Evolutionary conservation across 148 eudicot genomes (phyloP), one percentile per base, ranked within the genome.

Genomic region (Fagopyrum esculentum): DNA sequence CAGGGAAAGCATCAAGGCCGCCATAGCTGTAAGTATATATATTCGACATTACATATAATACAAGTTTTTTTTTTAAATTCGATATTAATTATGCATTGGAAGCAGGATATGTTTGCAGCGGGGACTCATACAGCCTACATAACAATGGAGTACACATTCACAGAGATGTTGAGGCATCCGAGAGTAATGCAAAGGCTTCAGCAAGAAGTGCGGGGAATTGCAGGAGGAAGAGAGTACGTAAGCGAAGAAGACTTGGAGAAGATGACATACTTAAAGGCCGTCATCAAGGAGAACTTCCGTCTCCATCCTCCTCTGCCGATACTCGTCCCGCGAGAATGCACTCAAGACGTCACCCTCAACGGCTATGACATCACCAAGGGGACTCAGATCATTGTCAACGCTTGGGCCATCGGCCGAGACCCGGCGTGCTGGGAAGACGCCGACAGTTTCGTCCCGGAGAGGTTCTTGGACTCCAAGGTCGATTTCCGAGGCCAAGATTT

Each of bases 231-330:
- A 45, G 48, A 45, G 13, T 6, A 6, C 4, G 11, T 72, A 52
- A 44, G 9, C 9, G 54, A 72, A 22, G 74, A 72, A 16, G 55
- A 72, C 8, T 16, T 48, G 40, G 74, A 44, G 9, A 44, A 4
- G 5, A 61, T 80, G 77, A 64, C 12, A 4, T 80, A 80, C 79
- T 56, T 80, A 6, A 72, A 76, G 52, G 80, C 77, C 4, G 83
- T 81, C 10, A 69, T 77, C 72, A 81, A 77, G 72, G 75, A 81
- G 71, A 77, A 77, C 0, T 74, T 77, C 1, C 68, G 77, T 13
- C 19, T 81, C 43, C 83, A 81, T 29, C 80, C 80, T 73, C 79
- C 80, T 30, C 63, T 72, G 19, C 78, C 83, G 49, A 11, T 81
- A 5, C 5, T 75, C 45, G 60, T 51, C 29, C 61, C 75, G 8